phyloP scores from a whole-genome alignment of 305 asterid species.

The Ilex paraguariensis region DNA sequence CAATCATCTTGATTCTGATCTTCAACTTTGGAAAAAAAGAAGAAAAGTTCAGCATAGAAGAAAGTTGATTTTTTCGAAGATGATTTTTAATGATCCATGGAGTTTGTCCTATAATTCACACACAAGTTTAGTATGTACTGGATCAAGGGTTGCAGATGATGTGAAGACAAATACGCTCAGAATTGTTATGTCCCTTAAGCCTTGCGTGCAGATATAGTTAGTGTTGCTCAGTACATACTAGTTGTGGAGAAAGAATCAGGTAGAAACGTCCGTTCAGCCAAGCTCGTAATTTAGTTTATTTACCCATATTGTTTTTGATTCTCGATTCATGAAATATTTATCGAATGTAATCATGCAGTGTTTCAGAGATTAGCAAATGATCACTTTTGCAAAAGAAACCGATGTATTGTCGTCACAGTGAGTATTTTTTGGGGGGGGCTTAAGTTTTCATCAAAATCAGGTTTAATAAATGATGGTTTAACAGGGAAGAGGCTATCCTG shows the following conservation, averaged over 20 bases:
- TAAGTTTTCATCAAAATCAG: conserved; percentile 8
- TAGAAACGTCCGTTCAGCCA: conserved; percentile 13
- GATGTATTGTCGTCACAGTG: conserved; percentile 79
- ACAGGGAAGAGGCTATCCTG: conserved; percentile 98
- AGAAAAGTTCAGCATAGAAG: too few species aligned
- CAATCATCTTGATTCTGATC: too few species aligned
- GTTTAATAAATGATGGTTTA: conserved; percentile 19
- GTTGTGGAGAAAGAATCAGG: conserved; percentile 98
- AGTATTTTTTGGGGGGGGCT: conserved; percentile 15
- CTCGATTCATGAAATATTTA: conserved; percentile 5
- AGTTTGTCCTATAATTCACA: conserved; percentile 1
- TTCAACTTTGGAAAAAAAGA: too few species aligned
- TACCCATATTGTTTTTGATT: background rate
- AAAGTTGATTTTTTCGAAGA: too few species aligned
- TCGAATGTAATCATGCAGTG: conserved; percentile 38
- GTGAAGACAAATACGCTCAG: background rate
- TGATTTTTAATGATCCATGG: background rate
- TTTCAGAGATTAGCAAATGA: conserved; percentile 90
- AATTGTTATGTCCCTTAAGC: conserved; percentile 12
- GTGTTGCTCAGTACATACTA: conserved; percentile 77
- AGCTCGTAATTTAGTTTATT: conserved; percentile 1
- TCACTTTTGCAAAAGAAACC: conserved; percentile 65
- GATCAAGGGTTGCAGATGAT: too few species aligned
- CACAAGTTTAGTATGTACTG: too few species aligned
- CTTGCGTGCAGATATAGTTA: conserved; percentile 47